These are phyloP conservation scores for Xylaria sp. DNA, from an alignment of 2,329 filamentous ascomycete species.

Conservation along the genomic window DNA sequence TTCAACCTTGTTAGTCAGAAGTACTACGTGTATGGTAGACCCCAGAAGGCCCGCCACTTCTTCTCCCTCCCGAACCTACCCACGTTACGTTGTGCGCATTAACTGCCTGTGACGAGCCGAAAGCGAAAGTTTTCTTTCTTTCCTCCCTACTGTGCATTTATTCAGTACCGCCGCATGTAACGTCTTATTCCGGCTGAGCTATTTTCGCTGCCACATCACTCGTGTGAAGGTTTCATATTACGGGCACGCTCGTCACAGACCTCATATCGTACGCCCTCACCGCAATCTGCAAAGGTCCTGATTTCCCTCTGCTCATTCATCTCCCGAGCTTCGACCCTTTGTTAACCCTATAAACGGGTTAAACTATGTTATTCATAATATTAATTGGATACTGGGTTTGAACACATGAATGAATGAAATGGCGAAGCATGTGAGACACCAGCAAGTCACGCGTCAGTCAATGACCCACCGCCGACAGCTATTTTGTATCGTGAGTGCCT, in stretches of 20 bases:
- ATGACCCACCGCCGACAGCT: not conserved
- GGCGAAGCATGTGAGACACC: too few relatives aligned
- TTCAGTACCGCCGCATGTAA: not conserved
- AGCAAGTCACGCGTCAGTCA: not conserved
- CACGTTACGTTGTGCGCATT: not conserved
- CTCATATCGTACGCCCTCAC: not conserved
- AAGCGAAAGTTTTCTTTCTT: not conserved
- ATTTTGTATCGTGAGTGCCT: not conserved
- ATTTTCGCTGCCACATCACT: conserved; percentile 5
- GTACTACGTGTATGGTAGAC: not conserved
- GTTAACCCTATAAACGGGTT: not conserved
- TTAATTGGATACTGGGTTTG: not conserved
- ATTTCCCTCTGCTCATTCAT: not conserved
- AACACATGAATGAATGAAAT: not conserved
- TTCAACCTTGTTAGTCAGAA: conserved; percentile 10
- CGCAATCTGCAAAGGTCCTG: not conserved
- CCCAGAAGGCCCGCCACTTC: not conserved
- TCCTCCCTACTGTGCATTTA: not conserved
- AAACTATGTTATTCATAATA: not conserved
- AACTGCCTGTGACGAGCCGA: conserved; percentile 8
- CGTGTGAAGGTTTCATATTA: not conserved
- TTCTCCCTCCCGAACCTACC: not conserved
- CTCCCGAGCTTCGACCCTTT: not conserved
- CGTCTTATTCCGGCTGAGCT: not conserved
- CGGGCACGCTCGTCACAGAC: not conserved